phyloP scores from a whole-genome alignment of 371 early-diverging fungal genomes.

The Mucor irregularis region DNA sequence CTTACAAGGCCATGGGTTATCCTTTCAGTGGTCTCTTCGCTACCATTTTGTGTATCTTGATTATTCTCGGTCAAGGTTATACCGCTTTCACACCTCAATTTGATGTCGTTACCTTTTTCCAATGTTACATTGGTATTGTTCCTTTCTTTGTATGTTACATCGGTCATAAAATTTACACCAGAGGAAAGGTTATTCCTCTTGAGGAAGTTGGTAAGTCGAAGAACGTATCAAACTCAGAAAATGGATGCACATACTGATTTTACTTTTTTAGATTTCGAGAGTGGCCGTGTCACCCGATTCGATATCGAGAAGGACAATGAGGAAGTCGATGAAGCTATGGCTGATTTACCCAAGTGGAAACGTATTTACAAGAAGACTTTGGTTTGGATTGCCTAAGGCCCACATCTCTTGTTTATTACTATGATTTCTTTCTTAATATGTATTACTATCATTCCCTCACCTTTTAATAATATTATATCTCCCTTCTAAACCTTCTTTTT shows the following conservation, averaged over 20 bases:
- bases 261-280: constrained; percentile 31
- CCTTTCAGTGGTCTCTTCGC: constrained; percentile 70
- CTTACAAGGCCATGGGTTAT: constrained; percentile 70
- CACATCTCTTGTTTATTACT: too few relatives aligned
- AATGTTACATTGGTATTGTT: constrained; percentile 44
- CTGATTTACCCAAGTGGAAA: constrained; percentile 7
- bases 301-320: constrained; percentile 33
- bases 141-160: constrained; percentile 49
- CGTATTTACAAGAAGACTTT: constrained; percentile 1
- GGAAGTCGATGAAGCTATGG: constrained; percentile 15
- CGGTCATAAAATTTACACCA: constrained; percentile 43
- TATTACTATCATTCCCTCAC: too few relatives aligned
- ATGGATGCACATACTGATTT: background rate
- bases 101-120: constrained; percentile 25
- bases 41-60: constrained; percentile 43
- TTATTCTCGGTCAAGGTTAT: constrained; percentile 63
- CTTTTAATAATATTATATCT: too few relatives aligned
- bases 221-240: background rate
- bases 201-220: constrained; percentile 51
- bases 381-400: background rate
- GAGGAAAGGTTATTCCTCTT: constrained; percentile 56
- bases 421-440: too few relatives aligned
- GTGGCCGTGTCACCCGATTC: constrained; percentile 37
- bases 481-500: too few relatives aligned
- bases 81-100: constrained; percentile 32